Evolutionary conservation across 305 asterid genomes (phyloP).

Genomic region (Solanum aculeatissimum): DNA sequence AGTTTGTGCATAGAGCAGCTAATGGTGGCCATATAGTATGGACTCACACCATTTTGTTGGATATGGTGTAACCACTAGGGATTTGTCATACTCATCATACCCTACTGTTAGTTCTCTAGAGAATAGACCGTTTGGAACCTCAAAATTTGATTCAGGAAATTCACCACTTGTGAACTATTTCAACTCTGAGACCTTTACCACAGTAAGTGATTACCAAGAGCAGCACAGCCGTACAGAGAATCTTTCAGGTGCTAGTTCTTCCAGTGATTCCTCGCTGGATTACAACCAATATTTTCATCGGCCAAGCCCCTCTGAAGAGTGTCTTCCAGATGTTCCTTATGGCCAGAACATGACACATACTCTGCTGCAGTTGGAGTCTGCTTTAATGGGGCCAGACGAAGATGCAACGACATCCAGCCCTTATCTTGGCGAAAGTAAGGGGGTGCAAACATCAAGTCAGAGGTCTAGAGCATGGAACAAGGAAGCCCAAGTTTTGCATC

Average conservation of each 20-base stretch:
- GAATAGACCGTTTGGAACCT: conserved; percentile 19
- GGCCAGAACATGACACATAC: conserved; percentile 30
- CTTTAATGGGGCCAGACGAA: conserved; percentile 54
- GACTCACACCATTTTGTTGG: conserved; percentile 23
- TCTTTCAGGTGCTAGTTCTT: conserved; percentile 34
- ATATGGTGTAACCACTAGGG: conserved; percentile 16
- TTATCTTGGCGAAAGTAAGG: conserved; percentile 16
- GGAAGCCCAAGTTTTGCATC: conserved; percentile 22
- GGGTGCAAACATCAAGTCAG: conserved; percentile 23
- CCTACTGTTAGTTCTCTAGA: conserved; percentile 24
- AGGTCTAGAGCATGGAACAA: conserved; percentile 31
- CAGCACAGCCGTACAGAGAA: conserved; percentile 31
- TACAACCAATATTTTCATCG: conserved; percentile 20
- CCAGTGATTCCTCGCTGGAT: conserved; percentile 35
- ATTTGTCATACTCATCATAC: background rate
- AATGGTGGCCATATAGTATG: conserved; percentile 22
- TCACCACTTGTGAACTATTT: conserved; percentile 43
- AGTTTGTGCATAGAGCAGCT: conserved; percentile 1
- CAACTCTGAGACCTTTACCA: conserved; percentile 25
- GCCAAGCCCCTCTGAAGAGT: conserved; percentile 15
- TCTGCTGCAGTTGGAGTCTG: conserved; percentile 46
- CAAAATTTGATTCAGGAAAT: conserved; percentile 34
- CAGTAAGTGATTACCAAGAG: conserved; percentile 27
- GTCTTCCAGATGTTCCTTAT: conserved; percentile 19
- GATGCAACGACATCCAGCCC: conserved; percentile 21